Evolutionary conservation across 768 basidiomycete genomes (phyloP).

Genomic region (Cystobasidium tubakii): DNA sequence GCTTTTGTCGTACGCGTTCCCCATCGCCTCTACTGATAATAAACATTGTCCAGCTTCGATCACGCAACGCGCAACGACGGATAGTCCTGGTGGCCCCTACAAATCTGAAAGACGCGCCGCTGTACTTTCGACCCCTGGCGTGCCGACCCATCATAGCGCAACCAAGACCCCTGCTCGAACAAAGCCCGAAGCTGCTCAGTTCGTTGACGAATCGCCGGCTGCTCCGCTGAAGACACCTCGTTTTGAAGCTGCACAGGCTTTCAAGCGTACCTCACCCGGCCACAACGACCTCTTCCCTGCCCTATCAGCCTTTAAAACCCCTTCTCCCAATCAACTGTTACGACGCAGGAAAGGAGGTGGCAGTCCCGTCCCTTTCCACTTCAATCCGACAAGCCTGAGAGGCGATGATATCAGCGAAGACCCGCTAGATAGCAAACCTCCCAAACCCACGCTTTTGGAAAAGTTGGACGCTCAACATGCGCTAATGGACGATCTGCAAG

Average conservation of each 20-base stretch:
- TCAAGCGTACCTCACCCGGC: neutral
- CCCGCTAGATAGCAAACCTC: neutral
- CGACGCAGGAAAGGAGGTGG: conserved; percentile 3
- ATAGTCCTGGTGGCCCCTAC: neutral
- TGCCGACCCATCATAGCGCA: too few species aligned
- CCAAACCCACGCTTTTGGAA: conserved; percentile 18
- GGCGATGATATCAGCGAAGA: conserved; percentile 11
- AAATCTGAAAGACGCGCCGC: neutral
- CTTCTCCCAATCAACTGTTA: conserved; percentile 22
- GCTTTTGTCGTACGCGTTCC: too few species aligned
- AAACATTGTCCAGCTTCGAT: neutral
- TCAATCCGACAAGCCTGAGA: conserved; percentile 10
- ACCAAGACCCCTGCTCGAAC: neutral
- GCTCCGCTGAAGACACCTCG: neutral
- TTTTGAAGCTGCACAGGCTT: too few species aligned
- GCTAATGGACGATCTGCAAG: conserved; percentile 13
- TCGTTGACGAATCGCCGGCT: too few species aligned
- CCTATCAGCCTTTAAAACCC: conserved; percentile 22
- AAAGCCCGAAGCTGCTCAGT: too few species aligned
- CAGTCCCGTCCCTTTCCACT: conserved; percentile 22
- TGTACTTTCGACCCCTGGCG: too few species aligned
- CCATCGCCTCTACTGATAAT: too few species aligned
- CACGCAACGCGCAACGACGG: neutral
- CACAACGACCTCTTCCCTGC: neutral
- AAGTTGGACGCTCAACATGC: conserved; percentile 4